phyloP scores from a whole-genome alignment of 805 yeast species.

The Schwanniomyces sp. region DNA sequence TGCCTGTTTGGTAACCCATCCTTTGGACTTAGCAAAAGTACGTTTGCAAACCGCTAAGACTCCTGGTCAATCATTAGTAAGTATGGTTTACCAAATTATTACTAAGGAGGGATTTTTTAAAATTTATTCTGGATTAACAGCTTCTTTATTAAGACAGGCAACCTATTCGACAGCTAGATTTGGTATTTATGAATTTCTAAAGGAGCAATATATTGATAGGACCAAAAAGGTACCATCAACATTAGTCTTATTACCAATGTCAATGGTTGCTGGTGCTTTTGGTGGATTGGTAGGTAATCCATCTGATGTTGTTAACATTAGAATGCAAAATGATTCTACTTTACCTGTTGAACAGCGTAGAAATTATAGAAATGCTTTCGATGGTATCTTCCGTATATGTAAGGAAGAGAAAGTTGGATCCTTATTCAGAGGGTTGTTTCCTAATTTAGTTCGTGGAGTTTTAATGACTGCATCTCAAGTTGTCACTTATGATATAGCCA shows the following conservation, averaged over 20 bases:
- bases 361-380: constrained; percentile 74
- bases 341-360: constrained; percentile 65
- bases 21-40: constrained; percentile 84
- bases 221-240: constrained; percentile 53
- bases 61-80: constrained; percentile 62
- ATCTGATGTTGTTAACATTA: constrained; percentile 80
- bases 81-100: constrained; percentile 61
- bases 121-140: constrained; percentile 79
- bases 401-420: constrained; percentile 60
- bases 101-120: constrained; percentile 66
- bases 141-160: constrained; percentile 80
- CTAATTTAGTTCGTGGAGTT: constrained; percentile 78
- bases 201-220: constrained; percentile 47
- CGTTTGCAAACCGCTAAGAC: constrained; percentile 75
- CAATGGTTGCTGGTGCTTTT: constrained; percentile 81
- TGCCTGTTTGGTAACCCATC: constrained; percentile 73
- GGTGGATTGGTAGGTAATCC: constrained; percentile 91
- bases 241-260: constrained; percentile 63
- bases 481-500: constrained; percentile 80
- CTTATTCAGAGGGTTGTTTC: constrained; percentile 71
- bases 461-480: constrained; percentile 91
- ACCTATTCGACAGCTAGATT: constrained; percentile 86
- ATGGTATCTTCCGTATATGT: constrained; percentile 64
- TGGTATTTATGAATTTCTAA: constrained; percentile 79
- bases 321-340: constrained; percentile 88